A percentile compares a stretch with the other conserved stretches of the same genome.
These are phyloP conservation scores for Ascocoryne sarcoides DNA, from an alignment of 2,329 filamentous ascomycete genomes.

Conservation along the genomic window DNA sequence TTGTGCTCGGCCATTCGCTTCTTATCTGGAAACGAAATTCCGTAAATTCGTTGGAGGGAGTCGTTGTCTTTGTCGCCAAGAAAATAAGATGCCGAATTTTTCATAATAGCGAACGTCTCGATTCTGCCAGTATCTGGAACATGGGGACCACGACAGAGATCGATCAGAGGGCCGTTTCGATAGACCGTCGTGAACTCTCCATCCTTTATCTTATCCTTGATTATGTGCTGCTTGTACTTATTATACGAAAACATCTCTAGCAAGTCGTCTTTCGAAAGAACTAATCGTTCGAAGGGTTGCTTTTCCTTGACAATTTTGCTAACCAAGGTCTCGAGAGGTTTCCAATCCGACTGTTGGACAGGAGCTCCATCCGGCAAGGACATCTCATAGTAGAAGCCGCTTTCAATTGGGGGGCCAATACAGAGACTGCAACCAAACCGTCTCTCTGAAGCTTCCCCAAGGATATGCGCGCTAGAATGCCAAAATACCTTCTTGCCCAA, in stretches of 20 bases:
- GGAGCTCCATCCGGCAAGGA: conserved; percentile 61
- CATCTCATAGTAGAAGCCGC: conserved; percentile 98
- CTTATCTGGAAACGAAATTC: conserved; percentile 94
- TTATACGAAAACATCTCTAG: conserved; percentile 97
- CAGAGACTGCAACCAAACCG: conserved; percentile 87
- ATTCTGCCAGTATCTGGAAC: conserved; percentile 89
- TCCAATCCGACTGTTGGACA: conserved; percentile 72
- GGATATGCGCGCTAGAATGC: conserved; percentile 91
- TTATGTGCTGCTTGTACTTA: conserved; percentile 98
- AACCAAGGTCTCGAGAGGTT: conserved; percentile 73
- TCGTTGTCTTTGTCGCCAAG: conserved; percentile 90
- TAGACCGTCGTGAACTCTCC: conserved; percentile 92
- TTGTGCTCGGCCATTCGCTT: conserved; percentile 88
- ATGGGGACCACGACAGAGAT: conserved; percentile 91
- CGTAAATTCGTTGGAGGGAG: conserved; percentile 91
- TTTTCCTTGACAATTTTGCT: conserved; percentile 89
- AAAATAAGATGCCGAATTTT: conserved; percentile 73
- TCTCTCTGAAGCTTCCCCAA: conserved; percentile 90
- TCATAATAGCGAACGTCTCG: conserved; percentile 91
- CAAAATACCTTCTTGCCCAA: conserved; percentile 89
- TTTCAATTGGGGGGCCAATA: conserved; percentile 84
- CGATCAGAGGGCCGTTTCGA: conserved; percentile 81
- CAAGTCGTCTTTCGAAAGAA: conserved; percentile 81
- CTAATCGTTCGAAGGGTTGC: conserved; percentile 85
- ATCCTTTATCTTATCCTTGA: conserved; percentile 83